Evolutionary conservation across 345 rosid species (phyloP).

Genomic region (Camelina hispida): DNA sequence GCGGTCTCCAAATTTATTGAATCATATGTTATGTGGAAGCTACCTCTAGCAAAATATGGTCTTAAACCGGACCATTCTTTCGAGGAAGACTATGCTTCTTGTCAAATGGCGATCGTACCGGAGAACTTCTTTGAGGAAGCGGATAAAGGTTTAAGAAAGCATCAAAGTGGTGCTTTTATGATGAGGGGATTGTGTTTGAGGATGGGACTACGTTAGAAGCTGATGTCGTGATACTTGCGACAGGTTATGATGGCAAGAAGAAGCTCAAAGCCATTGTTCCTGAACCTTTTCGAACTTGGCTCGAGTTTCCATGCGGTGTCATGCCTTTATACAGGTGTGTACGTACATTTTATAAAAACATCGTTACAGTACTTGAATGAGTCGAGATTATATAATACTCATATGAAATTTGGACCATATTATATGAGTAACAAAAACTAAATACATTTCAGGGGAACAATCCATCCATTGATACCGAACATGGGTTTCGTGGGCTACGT

Average conservation of each 20-base stretch:
- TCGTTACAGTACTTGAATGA: no score
- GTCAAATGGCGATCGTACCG: slow-evolving; percentile 93
- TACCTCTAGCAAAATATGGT: slow-evolving; percentile 74
- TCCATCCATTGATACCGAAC: slow-evolving; percentile 84
- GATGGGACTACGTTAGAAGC: slow-evolving; percentile 66
- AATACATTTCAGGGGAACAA: slow-evolving; percentile 62
- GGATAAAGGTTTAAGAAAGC: slow-evolving; percentile 74
- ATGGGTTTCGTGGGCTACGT: slow-evolving; percentile 78
- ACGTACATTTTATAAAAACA: no score
- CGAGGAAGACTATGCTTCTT: slow-evolving; percentile 90
- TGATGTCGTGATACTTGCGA: slow-evolving; percentile 80
- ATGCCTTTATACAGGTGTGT: slow-evolving; percentile 76
- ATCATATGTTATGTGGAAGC: slow-evolving; percentile 76
- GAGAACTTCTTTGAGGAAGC: slow-evolving; percentile 79
- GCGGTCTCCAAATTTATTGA: slow-evolving; percentile 78
- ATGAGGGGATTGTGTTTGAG: slow-evolving; percentile 72
- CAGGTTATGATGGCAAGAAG: slow-evolving; percentile 83
- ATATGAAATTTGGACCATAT: not conserved
- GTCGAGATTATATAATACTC: not conserved
- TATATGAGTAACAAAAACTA: not conserved
- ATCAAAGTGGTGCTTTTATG: slow-evolving; percentile 77
- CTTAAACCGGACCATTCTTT: slow-evolving; percentile 85
- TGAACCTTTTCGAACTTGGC: slow-evolving; percentile 65
- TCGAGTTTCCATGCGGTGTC: slow-evolving; percentile 64
- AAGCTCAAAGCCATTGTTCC: slow-evolving; percentile 80